A percentile compares a stretch with the other conserved stretches of the same genome.
Conservation (phyloP, 257 asterid species). For the Nicotiana undulata region DNA sequence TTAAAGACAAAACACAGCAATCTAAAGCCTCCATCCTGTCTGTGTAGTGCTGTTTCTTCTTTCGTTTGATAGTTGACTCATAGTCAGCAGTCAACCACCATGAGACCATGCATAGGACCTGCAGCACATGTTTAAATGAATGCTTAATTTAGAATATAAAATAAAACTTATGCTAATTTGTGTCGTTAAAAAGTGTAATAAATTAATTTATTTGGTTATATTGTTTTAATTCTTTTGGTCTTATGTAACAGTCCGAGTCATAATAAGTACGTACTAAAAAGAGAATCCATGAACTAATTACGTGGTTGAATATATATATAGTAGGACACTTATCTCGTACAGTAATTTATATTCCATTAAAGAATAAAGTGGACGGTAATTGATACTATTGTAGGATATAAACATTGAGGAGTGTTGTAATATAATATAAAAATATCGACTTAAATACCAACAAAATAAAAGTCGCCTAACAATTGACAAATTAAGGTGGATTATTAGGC, state of each 20-base stretch:
- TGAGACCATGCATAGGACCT: neutral
- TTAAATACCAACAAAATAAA: neutral
- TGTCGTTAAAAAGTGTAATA: too few species aligned
- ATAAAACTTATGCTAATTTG: neutral
- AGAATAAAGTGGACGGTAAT: too few species aligned
- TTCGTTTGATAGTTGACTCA: neutral
- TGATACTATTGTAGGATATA: neutral
- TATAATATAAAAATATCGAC: neutral
- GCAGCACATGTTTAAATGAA: neutral
- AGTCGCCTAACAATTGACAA: neutral
- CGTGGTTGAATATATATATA: too few species aligned
- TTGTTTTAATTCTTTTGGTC: too few species aligned
- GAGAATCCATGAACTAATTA: too few species aligned
- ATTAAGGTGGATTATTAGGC: slow-evolving; percentile 1
- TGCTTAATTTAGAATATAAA: neutral
- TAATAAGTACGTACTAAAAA: too few species aligned
- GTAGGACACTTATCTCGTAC: too few species aligned
- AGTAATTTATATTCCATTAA: too few species aligned
- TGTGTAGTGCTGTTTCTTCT: neutral
- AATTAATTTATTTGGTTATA: too few species aligned
- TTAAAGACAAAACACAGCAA: neutral
- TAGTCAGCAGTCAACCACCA: slow-evolving; percentile 1
- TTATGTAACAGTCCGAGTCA: neutral
- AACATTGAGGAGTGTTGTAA: neutral
- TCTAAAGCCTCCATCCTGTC: neutral